phyloP scores from a whole-genome alignment of 768 basidiomycete species.

The Auricularia heimuer region DNA sequence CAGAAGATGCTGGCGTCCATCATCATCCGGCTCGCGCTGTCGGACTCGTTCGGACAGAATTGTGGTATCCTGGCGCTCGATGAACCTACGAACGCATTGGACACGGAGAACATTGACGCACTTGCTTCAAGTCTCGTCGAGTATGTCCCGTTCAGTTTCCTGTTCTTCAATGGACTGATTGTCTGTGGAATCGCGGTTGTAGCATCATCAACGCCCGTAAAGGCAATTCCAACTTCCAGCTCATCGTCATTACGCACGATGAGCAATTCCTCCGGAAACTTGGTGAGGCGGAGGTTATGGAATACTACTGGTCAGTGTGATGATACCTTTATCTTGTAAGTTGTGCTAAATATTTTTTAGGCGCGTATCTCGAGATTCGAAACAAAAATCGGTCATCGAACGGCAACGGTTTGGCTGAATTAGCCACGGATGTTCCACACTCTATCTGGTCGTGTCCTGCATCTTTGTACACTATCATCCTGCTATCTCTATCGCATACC shows the following conservation, averaged over 20 bases:
- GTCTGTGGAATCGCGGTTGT: slow-evolving; percentile 2
- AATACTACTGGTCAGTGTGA: slow-evolving; percentile 74
- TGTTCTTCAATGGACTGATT: neutral
- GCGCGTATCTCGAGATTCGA: slow-evolving; percentile 62
- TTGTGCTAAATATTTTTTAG: slow-evolving; percentile 29
- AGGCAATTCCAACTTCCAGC: slow-evolving; percentile 84
- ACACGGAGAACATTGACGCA: slow-evolving; percentile 92
- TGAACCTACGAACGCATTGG: slow-evolving; percentile 96
- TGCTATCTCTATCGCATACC: neutral
- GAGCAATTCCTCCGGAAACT: slow-evolving; percentile 88
- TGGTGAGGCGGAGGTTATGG: slow-evolving; percentile 86
- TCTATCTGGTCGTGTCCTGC: neutral
- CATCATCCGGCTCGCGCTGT: slow-evolving; percentile 92
- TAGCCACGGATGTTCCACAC: neutral
- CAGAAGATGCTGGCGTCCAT: slow-evolving; percentile 99
- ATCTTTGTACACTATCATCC: neutral
- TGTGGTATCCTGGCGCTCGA: slow-evolving; percentile 97
- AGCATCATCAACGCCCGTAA: slow-evolving; percentile 94
- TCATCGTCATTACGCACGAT: slow-evolving; percentile 95
- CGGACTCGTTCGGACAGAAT: slow-evolving; percentile 95
- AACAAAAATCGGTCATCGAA: slow-evolving; percentile 74
- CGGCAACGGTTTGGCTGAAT: slow-evolving; percentile 26
- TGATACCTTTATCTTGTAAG: neutral
- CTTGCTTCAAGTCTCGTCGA: slow-evolving; percentile 85
- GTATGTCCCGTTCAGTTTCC: slow-evolving; percentile 36